Base-by-base conservation (phyloP, 1,284 basidiomycete genomes). In the Ustilago xerochloae region DNA sequence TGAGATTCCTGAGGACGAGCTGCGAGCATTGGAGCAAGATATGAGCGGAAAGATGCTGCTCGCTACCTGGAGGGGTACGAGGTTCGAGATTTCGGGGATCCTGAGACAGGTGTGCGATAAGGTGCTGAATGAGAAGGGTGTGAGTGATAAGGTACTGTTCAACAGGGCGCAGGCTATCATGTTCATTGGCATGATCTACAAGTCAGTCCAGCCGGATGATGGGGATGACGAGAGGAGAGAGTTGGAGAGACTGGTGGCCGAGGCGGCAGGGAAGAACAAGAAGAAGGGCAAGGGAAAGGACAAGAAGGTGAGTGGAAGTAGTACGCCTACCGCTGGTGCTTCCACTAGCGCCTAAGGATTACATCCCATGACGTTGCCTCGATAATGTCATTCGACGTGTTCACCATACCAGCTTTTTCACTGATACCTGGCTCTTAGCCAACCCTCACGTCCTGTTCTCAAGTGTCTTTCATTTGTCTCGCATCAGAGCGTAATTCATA, bases 21-120 rank as follows among this genome's bases (percentile, higher is more conserved):
- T 85, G 20, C 89, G 91, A 61, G 91, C 92, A 18, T 86, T 99
- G 46, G 96, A 98, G 84, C 91, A 92, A 87, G 97, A 99, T 79
- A 89, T 99, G 78, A 96, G 93, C 16, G 93, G 93, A 65, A 97
- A 95, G 87, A 80, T 82, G 81, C 76, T 81, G 15, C 71, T 81
- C 8, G 78, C 78, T 16, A 80, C 78, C 0, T 81, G 77, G 77
- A 62, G 77, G 36, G 79, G 79, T 29, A 79, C 79, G 16, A 74
- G 79, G 36, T 77, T 75, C 66, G 82, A 84, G 67, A 78, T 84
- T 28, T 78, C 59, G 35, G 63, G 73, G 47, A 78, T 84, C 22
- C 63, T 84, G 38, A 57, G 81, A 15, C 79, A 77, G 41, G 81
- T 83, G 4, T 75, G 76, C 69, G 81, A 83, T 59, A 81, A 77